Base-by-base conservation (phyloP, 352 stramenopile genomes). In the Globisporangium lucens region DNA sequence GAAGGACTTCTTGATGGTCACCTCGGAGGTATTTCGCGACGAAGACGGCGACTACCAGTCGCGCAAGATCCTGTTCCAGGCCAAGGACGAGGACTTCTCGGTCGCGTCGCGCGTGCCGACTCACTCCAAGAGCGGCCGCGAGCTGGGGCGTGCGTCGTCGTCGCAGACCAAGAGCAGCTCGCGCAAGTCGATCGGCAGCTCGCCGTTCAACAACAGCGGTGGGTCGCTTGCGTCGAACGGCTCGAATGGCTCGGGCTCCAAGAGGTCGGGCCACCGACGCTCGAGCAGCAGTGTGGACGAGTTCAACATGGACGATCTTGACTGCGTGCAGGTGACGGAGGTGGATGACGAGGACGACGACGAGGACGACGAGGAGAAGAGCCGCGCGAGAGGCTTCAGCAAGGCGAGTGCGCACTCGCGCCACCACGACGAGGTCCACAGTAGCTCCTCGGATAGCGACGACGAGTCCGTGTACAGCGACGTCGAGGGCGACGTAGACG, bases 1-100 rank as follows among this genome's bases (percentile, higher is more conserved):
- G 65, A 93, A 95, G 46, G 89, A 97, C 66, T 97, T 97, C 56
- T 72, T 97, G 52, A 97, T 97, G 89, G 87, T 97, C 29, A 97
- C 88, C 15, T 94, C 86, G 0, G 87, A 96, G 59, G 89, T 96
- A n/a, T 95, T 96, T 51, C 87, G 87, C 60, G 79, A 90, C 62
- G 82, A 95, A 69, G 85, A 85, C 9, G 89, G 89, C 22, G 89
- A 93, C 72, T 95, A 91, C 62, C 89, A 96, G 66, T 87, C 83
- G 30, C 85, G 89, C n/a, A 96, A 96, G 66, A 91, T 96, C 71
- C 71, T 96, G 2, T 96, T 96, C 64, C 89, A 96, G 61, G 87
- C 89, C 20, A 79, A 77, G n/a, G 81, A 91, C 52, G 82, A 96
- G 55, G 87, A 96, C 55, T 96, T 96, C 46, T 94, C 85, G 4